A percentile compares a stretch with the other conserved stretches of the same genome.
These are phyloP conservation scores for Blepharisma stoltei DNA, from an alignment of 73 alveolate species.

Conservation along the genomic window DNA sequence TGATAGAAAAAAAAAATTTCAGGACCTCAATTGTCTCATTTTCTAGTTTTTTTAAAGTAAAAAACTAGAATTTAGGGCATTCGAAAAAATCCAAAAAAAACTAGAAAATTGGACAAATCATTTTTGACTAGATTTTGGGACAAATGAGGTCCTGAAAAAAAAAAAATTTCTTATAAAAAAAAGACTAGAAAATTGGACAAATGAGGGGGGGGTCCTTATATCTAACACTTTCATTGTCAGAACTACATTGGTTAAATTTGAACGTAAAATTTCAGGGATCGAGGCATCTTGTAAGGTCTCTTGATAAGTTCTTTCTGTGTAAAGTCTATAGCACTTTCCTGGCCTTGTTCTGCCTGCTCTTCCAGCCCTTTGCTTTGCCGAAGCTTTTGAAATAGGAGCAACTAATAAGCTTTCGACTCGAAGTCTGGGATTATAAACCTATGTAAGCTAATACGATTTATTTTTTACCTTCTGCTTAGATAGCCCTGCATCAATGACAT, in stretches of 20 bases:
- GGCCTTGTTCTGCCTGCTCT: slow-evolving; percentile 99
- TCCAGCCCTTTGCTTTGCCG: slow-evolving; percentile 99
- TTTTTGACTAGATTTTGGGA: too few species aligned
- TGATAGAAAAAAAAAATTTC: too few species aligned
- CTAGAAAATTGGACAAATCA: too few species aligned
- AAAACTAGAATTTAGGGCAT: too few species aligned
- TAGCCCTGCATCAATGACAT: slow-evolving; percentile 99
- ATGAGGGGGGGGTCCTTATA: too few species aligned
- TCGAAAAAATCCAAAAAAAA: too few species aligned
- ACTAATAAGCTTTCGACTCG: slow-evolving; percentile 97
- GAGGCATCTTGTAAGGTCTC: slow-evolving; percentile 93
- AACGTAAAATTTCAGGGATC: slow-evolving; percentile 97
- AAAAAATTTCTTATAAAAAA: too few species aligned
- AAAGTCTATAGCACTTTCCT: slow-evolving; percentile 99
- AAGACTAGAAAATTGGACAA: too few species aligned
- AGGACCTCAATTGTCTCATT: too few species aligned
- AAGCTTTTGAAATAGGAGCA: slow-evolving; percentile 96
- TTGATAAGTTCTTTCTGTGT: slow-evolving; percentile 92
- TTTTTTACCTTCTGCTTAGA: slow-evolving; percentile 88
- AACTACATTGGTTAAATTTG: slow-evolving; percentile 88
- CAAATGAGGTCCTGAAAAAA: too few species aligned
- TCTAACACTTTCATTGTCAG: slow-evolving; percentile 76
- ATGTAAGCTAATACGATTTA: too few species aligned
- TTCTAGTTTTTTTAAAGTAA: too few species aligned
- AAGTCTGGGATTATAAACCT: slow-evolving; percentile 94